A percentile compares a stretch with the other conserved stretches of the same genome.
phyloP scores from a whole-genome alignment of 1,139 yeast species.

The Spencermartinsiella ligniputridi region DNA sequence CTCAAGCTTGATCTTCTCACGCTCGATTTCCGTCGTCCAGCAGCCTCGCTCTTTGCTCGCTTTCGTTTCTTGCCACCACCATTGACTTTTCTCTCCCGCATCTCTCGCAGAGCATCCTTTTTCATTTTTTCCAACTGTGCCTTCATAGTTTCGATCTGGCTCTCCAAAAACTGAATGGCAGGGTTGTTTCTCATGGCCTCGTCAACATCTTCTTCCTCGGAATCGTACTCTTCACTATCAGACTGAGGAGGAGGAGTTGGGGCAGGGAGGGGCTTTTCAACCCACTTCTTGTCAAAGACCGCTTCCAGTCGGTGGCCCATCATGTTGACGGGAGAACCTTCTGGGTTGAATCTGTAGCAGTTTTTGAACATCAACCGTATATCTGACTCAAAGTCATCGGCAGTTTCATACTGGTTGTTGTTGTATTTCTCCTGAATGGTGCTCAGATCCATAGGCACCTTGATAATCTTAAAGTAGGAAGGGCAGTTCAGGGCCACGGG shows the following conservation, averaged over 20 bases:
- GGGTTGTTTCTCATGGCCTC: slow-evolving; percentile 75
- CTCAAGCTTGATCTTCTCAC: slow-evolving; percentile 10
- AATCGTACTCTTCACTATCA: slow-evolving; percentile 38
- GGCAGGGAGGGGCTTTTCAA: slow-evolving; percentile 76
- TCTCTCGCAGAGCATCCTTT: slow-evolving; percentile 55
- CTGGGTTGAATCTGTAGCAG: slow-evolving; percentile 91
- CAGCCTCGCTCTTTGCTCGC: slow-evolving; percentile 16
- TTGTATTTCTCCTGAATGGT: slow-evolving; percentile 76
- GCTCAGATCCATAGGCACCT: slow-evolving; percentile 92
- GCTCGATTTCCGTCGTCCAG: slow-evolving; percentile 18
- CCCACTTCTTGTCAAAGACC: slow-evolving; percentile 84
- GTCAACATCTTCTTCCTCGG: slow-evolving; percentile 61
- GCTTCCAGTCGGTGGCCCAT: slow-evolving; percentile 93
- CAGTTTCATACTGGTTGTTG: slow-evolving; percentile 83
- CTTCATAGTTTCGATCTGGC: slow-evolving; percentile 81
- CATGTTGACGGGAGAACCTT: slow-evolving; percentile 88
- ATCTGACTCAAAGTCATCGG: slow-evolving; percentile 82
- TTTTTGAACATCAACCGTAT: slow-evolving; percentile 78
- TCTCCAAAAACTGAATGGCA: slow-evolving; percentile 83
- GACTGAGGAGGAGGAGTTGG: slow-evolving; percentile 51
- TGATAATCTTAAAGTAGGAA: slow-evolving; percentile 75
- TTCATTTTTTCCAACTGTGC: slow-evolving; percentile 78
- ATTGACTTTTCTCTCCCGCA: slow-evolving; percentile 39
- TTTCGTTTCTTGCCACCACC: slow-evolving; percentile 20
- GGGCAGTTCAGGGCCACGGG: slow-evolving; percentile 93